Conservation (phyloP, 495 filamentous ascomycete genomes). For the Penicillium paradoxum region DNA sequence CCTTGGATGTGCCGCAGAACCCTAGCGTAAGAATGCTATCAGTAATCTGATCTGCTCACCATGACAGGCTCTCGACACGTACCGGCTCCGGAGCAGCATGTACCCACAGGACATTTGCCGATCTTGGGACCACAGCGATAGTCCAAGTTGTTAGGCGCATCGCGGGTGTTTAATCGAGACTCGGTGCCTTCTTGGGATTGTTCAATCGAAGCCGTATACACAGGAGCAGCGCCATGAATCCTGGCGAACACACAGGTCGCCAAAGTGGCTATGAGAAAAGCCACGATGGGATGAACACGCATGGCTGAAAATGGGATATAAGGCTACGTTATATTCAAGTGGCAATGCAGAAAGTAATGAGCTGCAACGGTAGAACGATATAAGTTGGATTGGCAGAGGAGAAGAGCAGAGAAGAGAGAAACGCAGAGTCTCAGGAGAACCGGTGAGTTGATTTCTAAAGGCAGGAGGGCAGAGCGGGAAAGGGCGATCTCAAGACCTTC, state of each 20-base stretch:
- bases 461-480: slow-evolving; percentile 6
- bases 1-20: slow-evolving; percentile 56
- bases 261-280: slow-evolving; percentile 10
- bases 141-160: slow-evolving; percentile 12
- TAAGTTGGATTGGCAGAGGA: not conserved
- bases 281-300: slow-evolving; percentile 17
- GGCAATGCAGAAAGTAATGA: slow-evolving; percentile 9
- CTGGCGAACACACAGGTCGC: slow-evolving; percentile 10
- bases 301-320: slow-evolving; percentile 24
- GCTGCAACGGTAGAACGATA: slow-evolving; percentile 1
- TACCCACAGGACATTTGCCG: slow-evolving; percentile 49
- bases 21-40: slow-evolving; percentile 20
- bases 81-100: slow-evolving; percentile 64
- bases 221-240: not conserved
- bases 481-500: not conserved
- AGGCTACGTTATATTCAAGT: slow-evolving; percentile 20
- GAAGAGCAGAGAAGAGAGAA: not conserved
- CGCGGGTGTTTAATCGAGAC: slow-evolving; percentile 8
- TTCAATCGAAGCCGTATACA: slow-evolving; percentile 2
- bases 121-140: slow-evolving; percentile 37
- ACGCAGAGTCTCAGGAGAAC: not conserved
- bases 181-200: not conserved
- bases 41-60: slow-evolving; percentile 2
- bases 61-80: slow-evolving; percentile 20
- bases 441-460: not conserved